Percentiles rank a stretch among this genome's conserved stretches.
phyloP scores from a whole-genome alignment of 2,329 filamentous ascomycete species.

The Cladosporium cucumerinum region DNA sequence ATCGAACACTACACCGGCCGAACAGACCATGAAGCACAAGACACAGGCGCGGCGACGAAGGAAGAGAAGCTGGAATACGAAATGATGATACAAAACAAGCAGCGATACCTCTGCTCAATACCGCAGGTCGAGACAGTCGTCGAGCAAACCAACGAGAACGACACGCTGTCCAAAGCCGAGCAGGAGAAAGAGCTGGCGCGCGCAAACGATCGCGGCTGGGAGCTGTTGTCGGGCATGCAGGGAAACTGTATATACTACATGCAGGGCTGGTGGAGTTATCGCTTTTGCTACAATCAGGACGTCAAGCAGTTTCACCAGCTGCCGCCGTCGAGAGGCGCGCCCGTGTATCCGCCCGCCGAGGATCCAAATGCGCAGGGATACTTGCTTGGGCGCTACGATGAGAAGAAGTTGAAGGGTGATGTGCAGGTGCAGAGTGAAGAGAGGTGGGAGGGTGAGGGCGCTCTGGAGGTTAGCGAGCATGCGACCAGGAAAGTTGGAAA shows the following conservation, averaged over 20 bases:
- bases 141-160: conserved; percentile 24
- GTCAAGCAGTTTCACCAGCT: conserved; percentile 89
- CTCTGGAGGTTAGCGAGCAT: conserved; percentile 30
- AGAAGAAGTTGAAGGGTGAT: conserved; percentile 27
- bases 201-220: conserved; percentile 74
- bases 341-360: conserved; percentile 67
- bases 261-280: conserved; percentile 94
- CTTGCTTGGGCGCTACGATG: conserved; percentile 64
- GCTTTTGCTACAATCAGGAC: conserved; percentile 84
- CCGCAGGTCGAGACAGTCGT: conserved; percentile 62
- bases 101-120: conserved; percentile 79
- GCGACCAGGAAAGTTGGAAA: conserved; percentile 49
- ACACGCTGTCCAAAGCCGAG: conserved; percentile 51
- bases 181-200: conserved; percentile 76
- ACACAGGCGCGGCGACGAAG: conserved; percentile 15
- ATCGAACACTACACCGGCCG: conserved; percentile 6
- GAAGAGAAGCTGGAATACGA: conserved; percentile 55
- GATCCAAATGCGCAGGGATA: conserved; percentile 75
- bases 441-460: conserved; percentile 26
- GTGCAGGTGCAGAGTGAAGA: conserved; percentile 31
- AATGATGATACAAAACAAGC: conserved; percentile 67
- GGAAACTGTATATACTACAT: conserved; percentile 78
- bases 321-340: conserved; percentile 64
- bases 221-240: conserved; percentile 73
- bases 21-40: conserved; percentile 7